These are phyloP conservation scores for Mycena venus DNA, from an alignment of 768 basidiomycete species.

Conservation along the genomic window DNA sequence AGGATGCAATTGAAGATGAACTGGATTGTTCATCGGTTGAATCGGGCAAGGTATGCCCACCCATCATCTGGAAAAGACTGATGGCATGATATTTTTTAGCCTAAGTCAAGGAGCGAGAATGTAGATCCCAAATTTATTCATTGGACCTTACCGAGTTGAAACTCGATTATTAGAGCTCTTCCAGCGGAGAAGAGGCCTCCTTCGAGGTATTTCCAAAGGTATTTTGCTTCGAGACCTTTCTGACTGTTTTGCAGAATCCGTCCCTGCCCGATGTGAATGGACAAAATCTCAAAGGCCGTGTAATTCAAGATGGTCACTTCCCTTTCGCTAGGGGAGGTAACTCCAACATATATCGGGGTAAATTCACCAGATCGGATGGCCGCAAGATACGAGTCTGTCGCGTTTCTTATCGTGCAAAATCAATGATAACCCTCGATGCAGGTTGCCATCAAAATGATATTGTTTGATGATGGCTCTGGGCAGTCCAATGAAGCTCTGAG, in stretches of 20 bases:
- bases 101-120: neutral
- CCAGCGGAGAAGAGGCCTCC: neutral
- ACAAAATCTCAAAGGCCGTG: neutral
- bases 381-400: neutral
- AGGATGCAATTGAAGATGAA: neutral
- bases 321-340: slow-evolving; percentile 21
- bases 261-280: neutral
- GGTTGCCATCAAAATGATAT: slow-evolving; percentile 23
- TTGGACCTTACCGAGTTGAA: neutral
- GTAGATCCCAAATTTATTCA: neutral
- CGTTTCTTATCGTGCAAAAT: neutral
- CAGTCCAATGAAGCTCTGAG: neutral
- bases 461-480: slow-evolving; percentile 17
- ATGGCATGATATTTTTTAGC: neutral
- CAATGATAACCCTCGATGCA: neutral
- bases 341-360: slow-evolving; percentile 18
- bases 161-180: neutral
- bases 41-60: neutral
- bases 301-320: neutral
- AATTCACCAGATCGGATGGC: neutral
- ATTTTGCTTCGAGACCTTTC: neutral
- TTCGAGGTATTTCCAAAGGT: neutral
- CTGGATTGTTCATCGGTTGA: neutral
- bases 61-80: neutral
- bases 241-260: neutral